Evolutionary conservation across 2,329 filamentous ascomycete species (phyloP).

Genomic region (Neophaeococcomyces mojaviensis): DNA sequence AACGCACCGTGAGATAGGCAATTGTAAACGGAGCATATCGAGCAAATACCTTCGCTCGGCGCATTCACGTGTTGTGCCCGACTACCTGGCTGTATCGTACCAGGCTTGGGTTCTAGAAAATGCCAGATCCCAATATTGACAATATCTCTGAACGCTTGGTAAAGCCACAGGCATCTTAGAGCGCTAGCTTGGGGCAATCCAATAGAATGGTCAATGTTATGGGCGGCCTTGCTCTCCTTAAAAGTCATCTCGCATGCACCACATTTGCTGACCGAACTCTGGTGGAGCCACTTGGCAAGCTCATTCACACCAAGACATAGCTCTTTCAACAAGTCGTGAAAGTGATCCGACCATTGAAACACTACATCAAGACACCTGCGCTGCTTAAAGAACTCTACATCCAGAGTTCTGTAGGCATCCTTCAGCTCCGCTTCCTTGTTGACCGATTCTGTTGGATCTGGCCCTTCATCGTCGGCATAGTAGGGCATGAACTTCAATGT

Average conservation of each 20-base stretch:
- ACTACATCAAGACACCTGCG: conserved; percentile 3
- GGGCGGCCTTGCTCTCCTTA: not conserved
- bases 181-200: not conserved
- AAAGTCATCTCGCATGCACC: conserved; percentile 1
- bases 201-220: not conserved
- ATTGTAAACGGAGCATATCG: conserved; percentile 21
- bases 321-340: not conserved
- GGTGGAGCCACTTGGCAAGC: not conserved
- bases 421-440: conserved; percentile 9
- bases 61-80: conserved; percentile 3
- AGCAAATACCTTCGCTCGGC: conserved; percentile 11
- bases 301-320: not conserved
- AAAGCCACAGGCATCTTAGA: conserved; percentile 9
- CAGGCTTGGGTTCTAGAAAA: conserved; percentile 10
- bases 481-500: conserved; percentile 19
- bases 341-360: conserved; percentile 2
- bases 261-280: not conserved
- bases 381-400: not conserved
- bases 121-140: conserved; percentile 20
- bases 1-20: conserved; percentile 22
- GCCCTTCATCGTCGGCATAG: conserved; percentile 19
- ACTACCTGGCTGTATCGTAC: conserved; percentile 9
- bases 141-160: conserved; percentile 14
- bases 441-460: conserved; percentile 12
- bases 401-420: conserved; percentile 10